Base-by-base conservation (phyloP, 2,329 filamentous ascomycete genomes). In the Leptodontidium sp. region DNA sequence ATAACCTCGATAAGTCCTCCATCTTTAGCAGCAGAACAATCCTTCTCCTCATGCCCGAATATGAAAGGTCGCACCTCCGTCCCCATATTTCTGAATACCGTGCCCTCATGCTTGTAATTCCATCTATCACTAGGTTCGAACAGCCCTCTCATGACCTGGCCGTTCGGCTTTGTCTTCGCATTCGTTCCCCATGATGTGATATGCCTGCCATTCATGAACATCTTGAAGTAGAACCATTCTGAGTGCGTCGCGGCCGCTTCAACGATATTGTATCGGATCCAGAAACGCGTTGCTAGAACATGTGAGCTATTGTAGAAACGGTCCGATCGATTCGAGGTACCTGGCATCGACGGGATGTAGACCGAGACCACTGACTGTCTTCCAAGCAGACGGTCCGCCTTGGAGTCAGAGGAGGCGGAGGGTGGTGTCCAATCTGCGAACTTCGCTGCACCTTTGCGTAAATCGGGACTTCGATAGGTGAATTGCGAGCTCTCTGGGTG, bases 1-100 rank as follows among this genome's bases (percentile, higher is more conserved):
- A 82, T 81, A 2, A 88, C 76, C 70, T 88, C 85, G 59, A 89
- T 85, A 2, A 87, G 74, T 1, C 87, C 87, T 12, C 86, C 87
- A 72, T 88, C 84, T 59, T 84, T 81, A 9, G 84, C 85, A 2
- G 82, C 78, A 2, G 82, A 81, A 1, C 52, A 43, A 2, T 61
- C 50, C 61, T 63, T 47, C 29, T 50, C 77, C 76, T 49, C 75
- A 59, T 14, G 77, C 76, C 79, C 78, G 52, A 84, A 80, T 68
- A 87, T 88, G 71, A 89, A 88, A 67, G 81, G 82, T 38, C 86
- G 80, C 6, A 81, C 79, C 73, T 89, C 77, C 81, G 68, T 86
- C 81, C 14, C 85, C 82, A 24, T 81, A 24, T 72, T 75, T 45
- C 76, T 79, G 63, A 77, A 76, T 3, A 75, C 62, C 17, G 78